Percentiles rank a stretch among this genome's conserved stretches.
Conservation (phyloP, 305 asterid species). For the Rubia occidens region DNA sequence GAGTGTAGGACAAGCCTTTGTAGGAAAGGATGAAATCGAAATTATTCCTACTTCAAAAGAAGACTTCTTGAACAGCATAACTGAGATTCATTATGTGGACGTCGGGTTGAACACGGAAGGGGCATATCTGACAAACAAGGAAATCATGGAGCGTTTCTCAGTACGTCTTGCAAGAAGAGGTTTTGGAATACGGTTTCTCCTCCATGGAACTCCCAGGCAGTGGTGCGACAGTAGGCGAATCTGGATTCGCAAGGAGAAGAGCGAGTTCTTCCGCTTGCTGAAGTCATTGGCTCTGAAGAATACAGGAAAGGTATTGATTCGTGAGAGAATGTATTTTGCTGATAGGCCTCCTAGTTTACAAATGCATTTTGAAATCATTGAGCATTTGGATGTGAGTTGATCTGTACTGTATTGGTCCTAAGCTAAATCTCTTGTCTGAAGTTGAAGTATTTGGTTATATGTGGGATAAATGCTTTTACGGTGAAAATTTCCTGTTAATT, state of each 20-base stretch:
- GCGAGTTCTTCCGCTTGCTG: slow-evolving; percentile 51
- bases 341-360: slow-evolving; percentile 52
- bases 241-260: slow-evolving; percentile 75
- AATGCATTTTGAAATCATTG: slow-evolving; percentile 85
- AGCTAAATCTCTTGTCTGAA: slow-evolving; percentile 5
- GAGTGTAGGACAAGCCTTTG: slow-evolving; percentile 25
- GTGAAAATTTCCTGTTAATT: too few relatives aligned
- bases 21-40: slow-evolving; percentile 34
- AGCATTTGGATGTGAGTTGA: slow-evolving; percentile 56
- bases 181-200: slow-evolving; percentile 47
- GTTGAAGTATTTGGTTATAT: neutral
- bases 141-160: slow-evolving; percentile 44
- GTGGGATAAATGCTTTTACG: too few relatives aligned
- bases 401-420: neutral
- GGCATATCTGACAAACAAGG: slow-evolving; percentile 63
- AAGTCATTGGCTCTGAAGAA: slow-evolving; percentile 20
- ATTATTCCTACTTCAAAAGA: slow-evolving; percentile 66
- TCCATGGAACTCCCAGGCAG: slow-evolving; percentile 94
- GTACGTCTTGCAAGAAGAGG: slow-evolving; percentile 36
- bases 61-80: slow-evolving; percentile 53
- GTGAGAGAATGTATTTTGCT: slow-evolving; percentile 74
- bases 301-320: slow-evolving; percentile 46
- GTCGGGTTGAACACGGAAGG: slow-evolving; percentile 78
- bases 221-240: slow-evolving; percentile 67
- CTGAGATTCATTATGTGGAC: slow-evolving; percentile 85